Evolutionary conservation across 345 rosid species (phyloP).

Genomic region (Acer saccharum): DNA sequence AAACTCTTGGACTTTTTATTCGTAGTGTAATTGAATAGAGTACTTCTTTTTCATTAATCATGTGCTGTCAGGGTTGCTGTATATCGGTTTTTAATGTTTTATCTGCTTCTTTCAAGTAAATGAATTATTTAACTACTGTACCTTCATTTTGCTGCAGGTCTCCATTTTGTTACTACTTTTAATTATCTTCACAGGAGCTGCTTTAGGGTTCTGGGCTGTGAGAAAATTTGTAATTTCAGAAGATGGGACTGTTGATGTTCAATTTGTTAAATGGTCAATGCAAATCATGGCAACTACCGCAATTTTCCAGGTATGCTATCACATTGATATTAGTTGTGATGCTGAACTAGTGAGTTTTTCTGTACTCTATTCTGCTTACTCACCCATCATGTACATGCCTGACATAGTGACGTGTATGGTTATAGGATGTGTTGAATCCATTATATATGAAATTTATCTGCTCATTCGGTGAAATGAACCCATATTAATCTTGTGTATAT

Average conservation of each 20-base stretch:
- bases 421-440: neutral
- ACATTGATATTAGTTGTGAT: constrained; percentile 2
- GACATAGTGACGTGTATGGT: neutral
- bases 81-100: neutral
- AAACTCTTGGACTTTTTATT: neutral
- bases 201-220: constrained; percentile 91
- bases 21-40: neutral
- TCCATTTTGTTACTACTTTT: constrained; percentile 65
- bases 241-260: constrained; percentile 80
- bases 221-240: constrained; percentile 72
- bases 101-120: neutral
- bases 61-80: neutral
- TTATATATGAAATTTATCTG: neutral
- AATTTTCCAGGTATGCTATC: constrained; percentile 65
- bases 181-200: constrained; percentile 84
- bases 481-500: neutral
- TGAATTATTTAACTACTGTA: neutral
- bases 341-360: neutral
- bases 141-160: constrained; percentile 49
- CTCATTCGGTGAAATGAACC: neutral
- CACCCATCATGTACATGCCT: neutral
- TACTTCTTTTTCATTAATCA: neutral
- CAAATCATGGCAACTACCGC: constrained; percentile 63
- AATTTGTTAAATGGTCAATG: constrained; percentile 94
- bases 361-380: neutral